Percentiles rank a stretch among this genome's conserved stretches.
These are phyloP conservation scores for Leucosporidium scottii DNA, from an alignment of 768 basidiomycete species.

Conservation along the genomic window DNA sequence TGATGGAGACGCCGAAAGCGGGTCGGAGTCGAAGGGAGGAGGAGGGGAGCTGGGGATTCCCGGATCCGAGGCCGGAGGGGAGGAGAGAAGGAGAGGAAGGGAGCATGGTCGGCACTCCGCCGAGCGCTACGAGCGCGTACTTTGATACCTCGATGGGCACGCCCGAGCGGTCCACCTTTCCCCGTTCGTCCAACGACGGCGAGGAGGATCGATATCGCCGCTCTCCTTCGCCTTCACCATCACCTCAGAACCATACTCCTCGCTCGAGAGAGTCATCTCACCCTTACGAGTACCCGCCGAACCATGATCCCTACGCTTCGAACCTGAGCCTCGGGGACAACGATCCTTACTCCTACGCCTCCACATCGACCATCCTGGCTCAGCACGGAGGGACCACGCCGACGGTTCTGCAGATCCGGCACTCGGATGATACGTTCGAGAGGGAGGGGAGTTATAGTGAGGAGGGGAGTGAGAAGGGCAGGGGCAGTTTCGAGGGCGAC, in stretches of 20 bases:
- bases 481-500: background rate
- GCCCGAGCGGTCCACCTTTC: background rate
- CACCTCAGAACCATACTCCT: background rate
- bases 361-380: background rate
- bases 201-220: background rate
- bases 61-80: no score
- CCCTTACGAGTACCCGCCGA: background rate
- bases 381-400: background rate
- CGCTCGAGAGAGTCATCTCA: background rate
- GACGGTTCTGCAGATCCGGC: constrained; percentile 25
- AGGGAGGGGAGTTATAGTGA: background rate
- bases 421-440: constrained; percentile 30
- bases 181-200: background rate
- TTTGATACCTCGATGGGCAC: no score
- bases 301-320: constrained; percentile 1
- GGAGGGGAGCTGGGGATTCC: no score
- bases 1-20: no score
- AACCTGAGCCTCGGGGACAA: background rate
- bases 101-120: no score
- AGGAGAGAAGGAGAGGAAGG: no score
- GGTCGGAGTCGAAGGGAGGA: no score
- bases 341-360: background rate
- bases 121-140: no score
- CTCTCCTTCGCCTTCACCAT: background rate
- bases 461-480: background rate